These are phyloP conservation scores for Aureobasidium leucospermi DNA, from an alignment of 2,329 filamentous ascomycete species.

Conservation along the genomic window DNA sequence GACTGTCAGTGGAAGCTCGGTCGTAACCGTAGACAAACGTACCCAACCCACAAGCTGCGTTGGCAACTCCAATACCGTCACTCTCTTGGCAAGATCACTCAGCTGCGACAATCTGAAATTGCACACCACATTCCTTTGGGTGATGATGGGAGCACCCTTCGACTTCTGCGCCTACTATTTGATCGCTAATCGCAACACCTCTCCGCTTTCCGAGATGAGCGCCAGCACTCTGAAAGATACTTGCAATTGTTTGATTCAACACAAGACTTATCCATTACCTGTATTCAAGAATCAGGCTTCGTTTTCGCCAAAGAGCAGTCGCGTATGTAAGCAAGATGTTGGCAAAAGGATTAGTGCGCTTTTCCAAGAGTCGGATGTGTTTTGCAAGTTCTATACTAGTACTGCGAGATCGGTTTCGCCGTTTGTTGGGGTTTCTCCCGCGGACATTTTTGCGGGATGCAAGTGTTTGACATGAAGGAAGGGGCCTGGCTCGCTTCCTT, in stretches of 20 bases:
- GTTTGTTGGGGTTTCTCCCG: neutral
- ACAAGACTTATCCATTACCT: neutral
- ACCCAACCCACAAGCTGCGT: neutral
- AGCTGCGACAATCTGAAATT: neutral
- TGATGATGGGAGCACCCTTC: neutral
- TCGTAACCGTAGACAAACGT: neutral
- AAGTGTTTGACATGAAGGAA: too few species aligned
- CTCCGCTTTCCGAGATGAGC: neutral
- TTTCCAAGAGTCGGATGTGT: neutral
- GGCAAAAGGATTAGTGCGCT: neutral
- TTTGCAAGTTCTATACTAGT: neutral
- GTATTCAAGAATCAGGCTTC: neutral
- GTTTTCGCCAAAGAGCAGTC: neutral
- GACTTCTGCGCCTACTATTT: neutral
- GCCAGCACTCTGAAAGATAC: neutral
- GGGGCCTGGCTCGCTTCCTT: too few species aligned
- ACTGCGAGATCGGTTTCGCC: neutral
- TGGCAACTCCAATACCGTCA: neutral
- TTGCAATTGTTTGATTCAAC: neutral
- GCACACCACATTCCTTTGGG: neutral
- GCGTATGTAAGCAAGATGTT: neutral
- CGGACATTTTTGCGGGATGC: neutral
- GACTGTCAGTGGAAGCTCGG: neutral
- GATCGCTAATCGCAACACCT: neutral
- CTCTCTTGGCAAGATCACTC: neutral